Conservation (phyloP, 345 rosid species). For the Sonneratia alba region DNA sequence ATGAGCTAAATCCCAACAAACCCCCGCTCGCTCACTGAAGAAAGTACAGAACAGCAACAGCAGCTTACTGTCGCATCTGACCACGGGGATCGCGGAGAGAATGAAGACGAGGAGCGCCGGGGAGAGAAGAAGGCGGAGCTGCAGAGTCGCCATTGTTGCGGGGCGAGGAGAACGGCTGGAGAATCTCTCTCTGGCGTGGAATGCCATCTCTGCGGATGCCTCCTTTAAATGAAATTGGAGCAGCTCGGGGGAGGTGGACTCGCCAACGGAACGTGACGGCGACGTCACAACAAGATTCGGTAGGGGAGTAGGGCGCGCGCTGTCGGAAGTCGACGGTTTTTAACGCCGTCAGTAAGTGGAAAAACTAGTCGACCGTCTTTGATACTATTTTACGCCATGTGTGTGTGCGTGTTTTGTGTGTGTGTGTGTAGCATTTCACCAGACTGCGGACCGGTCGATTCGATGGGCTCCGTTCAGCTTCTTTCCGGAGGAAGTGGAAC, state of each 20-base stretch:
- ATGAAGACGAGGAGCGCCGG: slow-evolving; percentile 17
- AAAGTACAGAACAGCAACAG: not conserved
- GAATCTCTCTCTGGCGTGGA: not conserved
- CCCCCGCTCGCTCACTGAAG: not conserved
- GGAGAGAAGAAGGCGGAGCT: slow-evolving; percentile 24
- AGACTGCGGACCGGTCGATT: no score
- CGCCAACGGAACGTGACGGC: slow-evolving; percentile 5
- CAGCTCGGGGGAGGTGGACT: slow-evolving; percentile 3
- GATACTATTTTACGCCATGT: no score
- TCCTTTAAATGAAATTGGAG: no score
- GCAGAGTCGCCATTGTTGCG: slow-evolving; percentile 38
- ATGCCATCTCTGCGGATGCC: not conserved
- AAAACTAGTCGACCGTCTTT: not conserved
- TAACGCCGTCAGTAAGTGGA: slow-evolving; percentile 11
- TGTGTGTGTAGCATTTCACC: no score
- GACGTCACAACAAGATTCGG: slow-evolving; percentile 13
- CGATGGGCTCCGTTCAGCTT: no score
- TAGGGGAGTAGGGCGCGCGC: not conserved
- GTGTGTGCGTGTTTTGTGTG: no score
- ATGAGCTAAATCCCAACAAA: not conserved
- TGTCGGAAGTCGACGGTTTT: not conserved
- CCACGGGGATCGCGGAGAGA: slow-evolving; percentile 28
- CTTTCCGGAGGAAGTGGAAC: no score
- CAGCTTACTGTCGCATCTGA: slow-evolving; percentile 24
- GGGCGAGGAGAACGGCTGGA: no score